Percentiles rank a stretch among this genome's conserved stretches.
Conservation (phyloP, 495 filamentous ascomycete species). For the Penicillium subrubescens region DNA sequence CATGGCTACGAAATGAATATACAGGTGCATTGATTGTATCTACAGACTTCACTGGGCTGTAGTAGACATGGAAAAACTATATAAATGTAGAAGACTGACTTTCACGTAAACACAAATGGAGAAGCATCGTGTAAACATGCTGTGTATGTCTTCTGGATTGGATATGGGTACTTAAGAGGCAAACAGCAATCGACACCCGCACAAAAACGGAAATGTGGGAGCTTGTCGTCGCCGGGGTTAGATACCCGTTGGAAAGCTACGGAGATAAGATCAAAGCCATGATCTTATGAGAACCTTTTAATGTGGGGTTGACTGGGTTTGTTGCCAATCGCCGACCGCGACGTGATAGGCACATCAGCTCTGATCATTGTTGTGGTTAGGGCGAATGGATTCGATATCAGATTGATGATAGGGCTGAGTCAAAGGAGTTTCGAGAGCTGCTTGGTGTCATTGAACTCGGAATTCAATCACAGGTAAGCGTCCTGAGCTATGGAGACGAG, state of each 20-base stretch:
- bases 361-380: background rate
- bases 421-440: background rate
- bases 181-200: conserved; percentile 39
- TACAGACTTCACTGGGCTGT: too few species aligned
- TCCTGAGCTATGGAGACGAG: background rate
- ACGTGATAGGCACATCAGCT: conserved; percentile 1
- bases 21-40: too few species aligned
- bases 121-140: conserved; percentile 24
- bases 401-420: background rate
- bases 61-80: background rate
- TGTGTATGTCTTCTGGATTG: conserved; percentile 21
- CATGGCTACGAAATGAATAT: background rate
- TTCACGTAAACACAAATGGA: conserved; percentile 27
- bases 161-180: conserved; percentile 36
- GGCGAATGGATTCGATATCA: background rate
- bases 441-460: background rate
- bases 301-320: background rate
- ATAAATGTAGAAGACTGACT: conserved; percentile 28
- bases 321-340: background rate
- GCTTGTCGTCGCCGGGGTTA: conserved; percentile 37
- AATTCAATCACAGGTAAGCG: background rate
- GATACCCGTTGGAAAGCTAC: conserved; percentile 18
- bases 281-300: background rate
- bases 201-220: conserved; percentile 25
- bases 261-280: background rate